Evolutionary conservation across 345 rosid genomes (phyloP).

Genomic region (Tarenaya hassleriana): DNA sequence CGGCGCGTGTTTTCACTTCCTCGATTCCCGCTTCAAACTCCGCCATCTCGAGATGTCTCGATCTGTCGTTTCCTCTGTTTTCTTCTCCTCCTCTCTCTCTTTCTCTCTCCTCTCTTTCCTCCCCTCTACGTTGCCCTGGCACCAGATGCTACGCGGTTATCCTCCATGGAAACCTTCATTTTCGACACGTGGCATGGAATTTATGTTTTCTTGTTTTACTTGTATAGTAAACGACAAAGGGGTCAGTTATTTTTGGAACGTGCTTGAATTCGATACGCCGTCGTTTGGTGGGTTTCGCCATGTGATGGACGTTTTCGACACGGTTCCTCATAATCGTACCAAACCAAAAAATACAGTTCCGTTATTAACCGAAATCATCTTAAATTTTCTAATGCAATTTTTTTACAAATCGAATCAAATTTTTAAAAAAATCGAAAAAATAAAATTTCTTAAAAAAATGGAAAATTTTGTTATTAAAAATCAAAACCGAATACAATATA

Average conservation of each 20-base stretch:
- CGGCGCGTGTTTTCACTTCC: slow-evolving; percentile 24
- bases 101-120: neutral
- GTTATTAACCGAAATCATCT: too few species aligned
- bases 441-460: too few species aligned
- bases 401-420: too few species aligned
- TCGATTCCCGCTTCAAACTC: slow-evolving; percentile 23
- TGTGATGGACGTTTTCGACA: too few species aligned
- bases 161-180: neutral
- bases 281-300: neutral
- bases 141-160: slow-evolving; percentile 11
- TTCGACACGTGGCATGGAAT: slow-evolving; percentile 3
- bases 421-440: too few species aligned
- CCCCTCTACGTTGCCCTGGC: neutral
- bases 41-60: slow-evolving; percentile 7
- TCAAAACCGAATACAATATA: too few species aligned
- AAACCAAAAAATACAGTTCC: too few species aligned
- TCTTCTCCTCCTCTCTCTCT: neutral
- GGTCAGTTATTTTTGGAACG: slow-evolving; percentile 7
- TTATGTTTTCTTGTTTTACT: slow-evolving; percentile 3
- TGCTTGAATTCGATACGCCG: slow-evolving; percentile 10
- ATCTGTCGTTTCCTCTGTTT: neutral
- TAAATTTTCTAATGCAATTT: too few species aligned
- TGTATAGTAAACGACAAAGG: neutral
- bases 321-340: too few species aligned
- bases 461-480: too few species aligned